Evolutionary conservation across 164 flowering plant species (phyloP).

Genomic region (Saururus chinensis): DNA sequence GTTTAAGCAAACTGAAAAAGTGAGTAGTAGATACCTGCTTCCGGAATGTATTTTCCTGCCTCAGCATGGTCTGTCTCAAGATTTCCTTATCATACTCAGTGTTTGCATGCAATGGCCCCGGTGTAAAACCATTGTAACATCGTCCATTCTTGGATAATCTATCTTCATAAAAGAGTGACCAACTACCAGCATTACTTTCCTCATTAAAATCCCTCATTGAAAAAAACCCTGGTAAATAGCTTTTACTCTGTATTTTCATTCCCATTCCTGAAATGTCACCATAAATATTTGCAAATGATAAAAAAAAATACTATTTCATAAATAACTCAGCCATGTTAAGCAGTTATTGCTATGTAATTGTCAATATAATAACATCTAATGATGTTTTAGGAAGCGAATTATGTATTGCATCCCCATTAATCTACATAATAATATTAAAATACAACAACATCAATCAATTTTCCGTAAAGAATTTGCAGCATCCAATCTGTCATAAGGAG

Average conservation of each 20-base stretch:
- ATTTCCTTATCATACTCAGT: slow-evolving; percentile 51
- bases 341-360: too few relatives aligned
- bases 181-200: slow-evolving; percentile 52
- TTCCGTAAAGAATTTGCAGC: not conserved
- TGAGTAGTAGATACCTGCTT: slow-evolving; percentile 44
- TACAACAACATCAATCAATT: not conserved
- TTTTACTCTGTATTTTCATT: slow-evolving; percentile 64
- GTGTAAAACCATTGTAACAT: slow-evolving; percentile 38
- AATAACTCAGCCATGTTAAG: too few relatives aligned
- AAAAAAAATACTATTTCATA: too few relatives aligned
- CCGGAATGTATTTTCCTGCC: slow-evolving; percentile 76
- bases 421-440: too few relatives aligned
- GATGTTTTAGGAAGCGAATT: too few relatives aligned
- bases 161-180: slow-evolving; percentile 60
- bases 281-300: too few relatives aligned
- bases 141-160: slow-evolving; percentile 39
- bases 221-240: slow-evolving; percentile 51
- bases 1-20: not conserved
- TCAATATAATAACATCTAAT: too few relatives aligned
- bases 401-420: not conserved
- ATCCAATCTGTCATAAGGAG: not conserved
- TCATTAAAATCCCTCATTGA: slow-evolving; percentile 78
- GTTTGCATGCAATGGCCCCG: slow-evolving; percentile 32
- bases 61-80: slow-evolving; percentile 71
- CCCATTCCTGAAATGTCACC: slow-evolving; percentile 63